These are phyloP conservation scores for Multifurca ochricompacta DNA, from an alignment of 768 basidiomycete genomes.

Conservation along the genomic window DNA sequence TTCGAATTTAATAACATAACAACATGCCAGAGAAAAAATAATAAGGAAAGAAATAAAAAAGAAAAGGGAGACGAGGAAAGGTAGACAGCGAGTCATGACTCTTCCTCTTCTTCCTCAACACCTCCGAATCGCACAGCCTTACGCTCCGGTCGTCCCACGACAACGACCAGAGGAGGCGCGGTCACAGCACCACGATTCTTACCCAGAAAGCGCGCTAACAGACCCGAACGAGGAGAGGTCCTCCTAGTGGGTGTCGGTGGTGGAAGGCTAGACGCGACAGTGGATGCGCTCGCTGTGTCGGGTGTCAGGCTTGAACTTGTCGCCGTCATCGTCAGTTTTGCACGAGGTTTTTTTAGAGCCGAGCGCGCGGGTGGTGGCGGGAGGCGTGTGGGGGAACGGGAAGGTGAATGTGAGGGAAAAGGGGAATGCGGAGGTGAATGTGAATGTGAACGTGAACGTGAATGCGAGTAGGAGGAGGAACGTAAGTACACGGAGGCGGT, in stretches of 20 bases:
- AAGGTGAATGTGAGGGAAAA: neutral
- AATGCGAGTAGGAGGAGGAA: neutral
- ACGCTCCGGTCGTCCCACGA: slow-evolving; percentile 7
- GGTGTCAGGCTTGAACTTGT: slow-evolving; percentile 26
- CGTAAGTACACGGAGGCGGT: slow-evolving; percentile 23
- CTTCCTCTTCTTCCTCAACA: slow-evolving; percentile 3
- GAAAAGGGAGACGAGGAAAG: slow-evolving; percentile 22
- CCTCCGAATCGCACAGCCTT: slow-evolving; percentile 17
- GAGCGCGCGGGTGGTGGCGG: slow-evolving; percentile 56
- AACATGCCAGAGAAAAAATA: neutral
- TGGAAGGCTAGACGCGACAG: slow-evolving; percentile 36
- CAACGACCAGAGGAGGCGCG: neutral
- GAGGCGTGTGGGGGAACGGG: slow-evolving; percentile 22
- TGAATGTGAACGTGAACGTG: neutral
- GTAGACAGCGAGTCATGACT: neutral
- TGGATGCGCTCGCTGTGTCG: slow-evolving; percentile 37
- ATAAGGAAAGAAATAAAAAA: neutral
- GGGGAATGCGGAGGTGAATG: too few relatives aligned
- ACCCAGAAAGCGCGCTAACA: slow-evolving; percentile 24
- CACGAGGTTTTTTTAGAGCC: slow-evolving; percentile 50
- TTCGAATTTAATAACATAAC: neutral
- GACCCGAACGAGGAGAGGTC: slow-evolving; percentile 25
- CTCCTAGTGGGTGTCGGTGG: slow-evolving; percentile 24
- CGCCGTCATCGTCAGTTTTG: slow-evolving; percentile 25
- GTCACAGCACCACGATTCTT: neutral